phyloP scores from a whole-genome alignment of 768 basidiomycete genomes.

The Macrolepiota dolichaula region DNA sequence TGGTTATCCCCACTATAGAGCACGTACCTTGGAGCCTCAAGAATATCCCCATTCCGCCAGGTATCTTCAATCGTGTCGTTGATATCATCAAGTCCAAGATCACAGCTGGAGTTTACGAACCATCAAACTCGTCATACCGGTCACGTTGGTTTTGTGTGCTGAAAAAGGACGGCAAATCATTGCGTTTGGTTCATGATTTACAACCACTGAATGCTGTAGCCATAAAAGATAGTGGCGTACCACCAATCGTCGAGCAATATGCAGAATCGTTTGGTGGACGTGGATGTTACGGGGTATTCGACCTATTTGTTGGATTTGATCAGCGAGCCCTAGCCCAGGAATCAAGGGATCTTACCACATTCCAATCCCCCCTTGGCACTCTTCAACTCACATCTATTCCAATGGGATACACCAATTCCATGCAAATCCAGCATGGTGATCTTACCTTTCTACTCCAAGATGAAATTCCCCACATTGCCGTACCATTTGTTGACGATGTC shows the following conservation, averaged over 20 bases:
- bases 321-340: constrained; percentile 22
- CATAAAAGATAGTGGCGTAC: constrained; percentile 15
- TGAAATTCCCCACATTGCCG: constrained; percentile 22
- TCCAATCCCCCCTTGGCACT: constrained; percentile 31
- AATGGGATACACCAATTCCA: constrained; percentile 27
- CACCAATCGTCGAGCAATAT: constrained; percentile 13
- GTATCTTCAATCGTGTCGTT: constrained; percentile 22
- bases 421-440: constrained; percentile 31
- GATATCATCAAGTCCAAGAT: constrained; percentile 23
- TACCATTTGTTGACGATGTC: constrained; percentile 23
- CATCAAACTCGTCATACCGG: constrained; percentile 10
- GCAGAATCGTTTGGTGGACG: constrained; percentile 16
- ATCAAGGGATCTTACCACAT: constrained; percentile 36
- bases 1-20: constrained; percentile 22
- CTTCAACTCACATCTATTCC: constrained; percentile 28
- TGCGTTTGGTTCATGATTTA: constrained; percentile 18
- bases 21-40: constrained; percentile 27
- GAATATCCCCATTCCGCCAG: constrained; percentile 31
- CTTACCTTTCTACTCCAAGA: constrained; percentile 26
- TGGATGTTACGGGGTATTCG: constrained; percentile 14
- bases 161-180: constrained; percentile 16
- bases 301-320: constrained; percentile 30
- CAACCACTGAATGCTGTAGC: constrained; percentile 18
- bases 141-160: constrained; percentile 18
- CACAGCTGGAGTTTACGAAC: constrained; percentile 10